Evolutionary conservation across 2,329 filamentous ascomycete genomes (phyloP).

Genomic region (Lachnellula willkommii): DNA sequence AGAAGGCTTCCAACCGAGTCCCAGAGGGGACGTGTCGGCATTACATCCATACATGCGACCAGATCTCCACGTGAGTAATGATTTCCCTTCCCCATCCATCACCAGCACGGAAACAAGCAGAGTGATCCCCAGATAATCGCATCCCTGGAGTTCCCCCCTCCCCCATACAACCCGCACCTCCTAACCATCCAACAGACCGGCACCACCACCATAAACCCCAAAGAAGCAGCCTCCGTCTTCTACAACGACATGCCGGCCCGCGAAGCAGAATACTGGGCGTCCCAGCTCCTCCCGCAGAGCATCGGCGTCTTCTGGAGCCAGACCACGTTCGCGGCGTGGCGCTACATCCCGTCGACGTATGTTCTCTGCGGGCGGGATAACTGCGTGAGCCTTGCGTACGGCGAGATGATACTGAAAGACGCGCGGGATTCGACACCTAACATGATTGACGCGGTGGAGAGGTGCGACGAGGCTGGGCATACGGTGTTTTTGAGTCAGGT

Average conservation of each 20-base stretch:
- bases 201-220: slow-evolving; percentile 30
- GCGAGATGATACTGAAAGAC: slow-evolving; percentile 14
- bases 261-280: slow-evolving; percentile 37
- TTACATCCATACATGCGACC: slow-evolving; percentile 33
- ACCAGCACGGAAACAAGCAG: background rate
- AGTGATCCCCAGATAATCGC: background rate
- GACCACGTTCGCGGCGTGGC: slow-evolving; percentile 27
- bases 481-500: slow-evolving; percentile 13
- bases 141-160: background rate
- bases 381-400: slow-evolving; percentile 11
- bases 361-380: slow-evolving; percentile 23
- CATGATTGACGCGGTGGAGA: slow-evolving; percentile 15
- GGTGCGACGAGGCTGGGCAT: slow-evolving; percentile 14
- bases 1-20: slow-evolving; percentile 15
- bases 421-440: slow-evolving; percentile 6
- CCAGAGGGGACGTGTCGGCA: slow-evolving; percentile 21
- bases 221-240: slow-evolving; percentile 35
- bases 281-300: slow-evolving; percentile 36
- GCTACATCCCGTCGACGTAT: slow-evolving; percentile 24
- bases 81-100: slow-evolving; percentile 4
- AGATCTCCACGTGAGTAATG: slow-evolving; percentile 30
- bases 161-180: slow-evolving; percentile 26
- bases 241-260: slow-evolving; percentile 39
- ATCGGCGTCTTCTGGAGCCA: slow-evolving; percentile 30
- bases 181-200: slow-evolving; percentile 24